Percentiles rank a stretch among this genome's conserved stretches.
phyloP scores from a whole-genome alignment of 495 filamentous ascomycete genomes.

The Articulospora tetracladia region DNA sequence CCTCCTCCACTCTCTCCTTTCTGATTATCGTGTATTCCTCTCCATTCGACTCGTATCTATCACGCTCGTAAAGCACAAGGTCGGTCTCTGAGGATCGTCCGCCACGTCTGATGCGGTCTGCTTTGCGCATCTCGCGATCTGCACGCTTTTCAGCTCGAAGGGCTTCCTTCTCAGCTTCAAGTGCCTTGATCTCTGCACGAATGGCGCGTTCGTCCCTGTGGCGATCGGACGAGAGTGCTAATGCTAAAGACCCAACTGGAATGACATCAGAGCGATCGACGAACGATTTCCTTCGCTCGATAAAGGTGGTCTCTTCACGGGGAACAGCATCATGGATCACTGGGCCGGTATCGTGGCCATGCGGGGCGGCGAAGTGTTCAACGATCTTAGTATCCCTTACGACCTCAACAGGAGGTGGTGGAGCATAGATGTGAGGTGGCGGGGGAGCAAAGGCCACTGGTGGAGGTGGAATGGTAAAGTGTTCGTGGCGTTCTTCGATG shows the following conservation, averaged over 20 bases:
- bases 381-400: conserved; percentile 36
- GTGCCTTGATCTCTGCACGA: conserved; percentile 38
- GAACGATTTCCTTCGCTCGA: conserved; percentile 16
- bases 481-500: conserved; percentile 22
- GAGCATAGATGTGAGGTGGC: conserved; percentile 25
- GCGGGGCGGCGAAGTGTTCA: conserved; percentile 33
- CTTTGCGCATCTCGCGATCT: conserved; percentile 39
- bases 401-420: conserved; percentile 28
- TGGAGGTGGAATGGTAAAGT: conserved; percentile 24
- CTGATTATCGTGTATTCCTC: conserved; percentile 54
- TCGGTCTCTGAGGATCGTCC: conserved; percentile 31
- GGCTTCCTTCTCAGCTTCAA: conserved; percentile 29
- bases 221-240: conserved; percentile 16
- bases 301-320: conserved; percentile 19
- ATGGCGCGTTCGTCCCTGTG: conserved; percentile 21
- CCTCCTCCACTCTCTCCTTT: conserved; percentile 48
- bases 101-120: conserved; percentile 16
- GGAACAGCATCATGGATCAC: conserved; percentile 24
- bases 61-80: conserved; percentile 40
- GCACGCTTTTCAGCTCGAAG: conserved; percentile 33
- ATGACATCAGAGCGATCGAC: conserved; percentile 20
- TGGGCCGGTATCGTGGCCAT: conserved; percentile 26
- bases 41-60: conserved; percentile 31
- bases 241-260: conserved; percentile 21
- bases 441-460: conserved; percentile 19